Conservation (phyloP, 768 basidiomycete species). For the Lactifluus volemus region DNA sequence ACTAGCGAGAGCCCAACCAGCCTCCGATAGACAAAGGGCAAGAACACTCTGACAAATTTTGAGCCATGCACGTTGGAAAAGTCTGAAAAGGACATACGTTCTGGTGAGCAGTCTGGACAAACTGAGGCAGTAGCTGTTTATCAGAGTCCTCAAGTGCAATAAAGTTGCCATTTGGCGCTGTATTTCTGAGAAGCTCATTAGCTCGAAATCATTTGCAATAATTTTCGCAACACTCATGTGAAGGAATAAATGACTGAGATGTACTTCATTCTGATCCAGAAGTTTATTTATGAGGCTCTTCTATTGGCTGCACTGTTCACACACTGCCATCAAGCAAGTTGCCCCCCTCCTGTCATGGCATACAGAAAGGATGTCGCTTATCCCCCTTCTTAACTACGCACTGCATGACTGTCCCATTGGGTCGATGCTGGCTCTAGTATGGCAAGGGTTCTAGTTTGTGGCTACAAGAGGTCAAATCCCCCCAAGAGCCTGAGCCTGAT, state of each 20-base stretch:
- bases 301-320: background rate
- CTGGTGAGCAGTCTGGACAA: slow-evolving; percentile 39
- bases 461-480: background rate
- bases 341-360: background rate
- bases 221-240: slow-evolving; percentile 32
- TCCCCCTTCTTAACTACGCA: background rate
- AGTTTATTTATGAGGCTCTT: background rate
- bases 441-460: background rate
- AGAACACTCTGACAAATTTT: slow-evolving; percentile 37
- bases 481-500: background rate
- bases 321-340: background rate
- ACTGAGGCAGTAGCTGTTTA: slow-evolving; percentile 41
- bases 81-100: slow-evolving; percentile 25
- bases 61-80: background rate
- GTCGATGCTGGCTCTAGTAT: background rate
- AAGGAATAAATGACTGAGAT: slow-evolving; percentile 63
- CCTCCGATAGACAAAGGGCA: slow-evolving; percentile 55
- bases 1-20: slow-evolving; percentile 56
- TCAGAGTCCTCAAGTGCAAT: slow-evolving; percentile 36
- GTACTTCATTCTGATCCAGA: slow-evolving; percentile 34
- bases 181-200: slow-evolving; percentile 21
- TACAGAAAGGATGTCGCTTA: background rate
- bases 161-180: slow-evolving; percentile 27
- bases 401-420: background rate
- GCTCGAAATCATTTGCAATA: background rate